Conservation (phyloP, 345 rosid species). For the Garcia nutans region DNA sequence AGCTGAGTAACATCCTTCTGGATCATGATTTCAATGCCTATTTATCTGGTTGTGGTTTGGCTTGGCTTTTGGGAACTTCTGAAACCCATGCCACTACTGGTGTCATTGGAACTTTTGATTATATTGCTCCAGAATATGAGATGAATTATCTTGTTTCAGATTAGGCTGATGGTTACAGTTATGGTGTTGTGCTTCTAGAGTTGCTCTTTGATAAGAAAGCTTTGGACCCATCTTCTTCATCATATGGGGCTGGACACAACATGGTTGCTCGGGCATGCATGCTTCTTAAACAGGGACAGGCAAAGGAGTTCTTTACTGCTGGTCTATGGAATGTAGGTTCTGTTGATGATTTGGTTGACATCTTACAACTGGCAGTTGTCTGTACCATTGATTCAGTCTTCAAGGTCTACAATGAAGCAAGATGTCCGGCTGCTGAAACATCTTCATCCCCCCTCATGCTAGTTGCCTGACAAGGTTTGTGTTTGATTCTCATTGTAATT, state of each 20-base stretch:
- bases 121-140: conserved; percentile 57
- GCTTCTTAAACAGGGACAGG: conserved; percentile 79
- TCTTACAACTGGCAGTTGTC: conserved; percentile 53
- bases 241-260: conserved; percentile 82
- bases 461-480: conserved; percentile 15
- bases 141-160: conserved; percentile 77
- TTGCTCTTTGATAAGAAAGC: conserved; percentile 88
- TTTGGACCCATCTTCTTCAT: conserved; percentile 81
- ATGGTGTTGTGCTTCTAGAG: conserved; percentile 87
- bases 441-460: conserved; percentile 47
- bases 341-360: conserved; percentile 55
- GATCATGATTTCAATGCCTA: conserved; percentile 75
- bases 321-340: conserved; percentile 58
- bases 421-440: conserved; percentile 47
- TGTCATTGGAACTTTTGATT: conserved; percentile 90
- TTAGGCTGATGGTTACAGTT: conserved; percentile 93
- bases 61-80: conserved; percentile 80
- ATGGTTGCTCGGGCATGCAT: conserved; percentile 88
- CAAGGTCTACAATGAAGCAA: conserved; percentile 60
- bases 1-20: conserved; percentile 88
- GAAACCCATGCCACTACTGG: conserved; percentile 97
- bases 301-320: conserved; percentile 59
- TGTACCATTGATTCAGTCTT: conserved; percentile 52
- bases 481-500: background rate
- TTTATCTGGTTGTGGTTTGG: conserved; percentile 82